Base-by-base conservation (phyloP, 768 basidiomycete species). In the Clathrus columnatus region DNA sequence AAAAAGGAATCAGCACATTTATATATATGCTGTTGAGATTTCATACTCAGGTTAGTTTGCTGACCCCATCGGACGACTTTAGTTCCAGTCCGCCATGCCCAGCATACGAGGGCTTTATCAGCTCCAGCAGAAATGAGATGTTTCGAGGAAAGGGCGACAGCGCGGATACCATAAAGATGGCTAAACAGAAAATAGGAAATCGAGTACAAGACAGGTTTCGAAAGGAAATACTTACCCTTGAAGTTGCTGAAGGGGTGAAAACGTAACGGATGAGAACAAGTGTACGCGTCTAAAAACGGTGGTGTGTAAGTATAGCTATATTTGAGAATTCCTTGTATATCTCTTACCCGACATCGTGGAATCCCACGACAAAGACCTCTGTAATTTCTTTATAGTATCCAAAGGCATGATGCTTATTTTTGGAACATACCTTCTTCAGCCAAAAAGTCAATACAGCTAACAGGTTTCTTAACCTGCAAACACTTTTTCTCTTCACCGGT, bases 41-140 rank as follows among this genome's bases (percentile, higher is more conserved):
- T 30, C 54, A 23, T 14, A 48, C 54, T 91, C 61, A 91, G 80
- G 6, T 90, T 94, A 8, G 90, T 94, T 71, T 93, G 91, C 66
- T 95, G 92, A 1, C 91, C 92, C 61, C 93, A 94, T 17, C 90
- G 74, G 32, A 91, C 87, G 48, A 92, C 85, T 73, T 94, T 95
- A 10, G 82, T 84, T 11, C 92, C 92, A 0, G 85, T 77, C 4
- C 91, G 79, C 89, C 88, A 91, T 68, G 91, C 87, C 89, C 88
- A 93, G 62, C 87, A 89, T 14, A 94, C 91, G 20, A 84, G 68
- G 0, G 79, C 82, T 62, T 84, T 84, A 60, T 84, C 71, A 65
- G 84, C 66, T 69, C 91, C 75, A 0, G 92, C 92, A 1, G 88
- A 91, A 26, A 94, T 90, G 16, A 93, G 81, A 60, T 89, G 88